phyloP scores from a whole-genome alignment of 2,329 filamentous ascomycete species.

The Botrytis hyacinthi region DNA sequence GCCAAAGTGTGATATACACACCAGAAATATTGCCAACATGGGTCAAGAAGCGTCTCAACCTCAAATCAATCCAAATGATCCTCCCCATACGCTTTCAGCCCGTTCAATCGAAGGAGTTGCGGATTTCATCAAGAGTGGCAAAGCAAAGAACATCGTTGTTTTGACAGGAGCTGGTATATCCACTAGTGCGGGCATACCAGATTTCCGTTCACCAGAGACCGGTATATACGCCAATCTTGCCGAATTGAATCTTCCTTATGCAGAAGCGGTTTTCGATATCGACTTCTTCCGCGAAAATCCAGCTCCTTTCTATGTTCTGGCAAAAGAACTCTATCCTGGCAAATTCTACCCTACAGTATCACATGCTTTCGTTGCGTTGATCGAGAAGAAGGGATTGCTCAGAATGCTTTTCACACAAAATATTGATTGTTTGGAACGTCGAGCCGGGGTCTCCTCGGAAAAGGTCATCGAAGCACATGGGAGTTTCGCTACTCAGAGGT shows the following conservation, averaged over 20 bases:
- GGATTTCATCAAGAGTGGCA: slow-evolving; percentile 71
- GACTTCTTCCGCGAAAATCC: slow-evolving; percentile 82
- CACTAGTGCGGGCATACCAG: slow-evolving; percentile 75
- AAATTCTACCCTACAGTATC: slow-evolving; percentile 85
- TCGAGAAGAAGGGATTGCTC: slow-evolving; percentile 75
- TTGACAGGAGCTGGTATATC: slow-evolving; percentile 91
- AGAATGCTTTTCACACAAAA: slow-evolving; percentile 94
- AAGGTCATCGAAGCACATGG: slow-evolving; percentile 92
- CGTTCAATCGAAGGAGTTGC: slow-evolving; percentile 73
- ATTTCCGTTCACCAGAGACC: slow-evolving; percentile 90
- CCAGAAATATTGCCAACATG: slow-evolving; percentile 57
- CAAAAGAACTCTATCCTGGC: slow-evolving; percentile 88
- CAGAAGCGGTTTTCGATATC: slow-evolving; percentile 94
- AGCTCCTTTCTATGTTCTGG: slow-evolving; percentile 86
- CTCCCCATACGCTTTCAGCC: slow-evolving; percentile 62
- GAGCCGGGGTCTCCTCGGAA: slow-evolving; percentile 77
- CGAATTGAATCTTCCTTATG: slow-evolving; percentile 78
- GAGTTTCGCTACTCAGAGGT: slow-evolving; percentile 87
- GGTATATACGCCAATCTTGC: slow-evolving; percentile 92
- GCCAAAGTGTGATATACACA: slow-evolving; percentile 13
- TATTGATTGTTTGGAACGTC: slow-evolving; percentile 90
- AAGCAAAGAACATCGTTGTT: slow-evolving; percentile 71
- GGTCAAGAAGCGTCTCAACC: slow-evolving; percentile 75
- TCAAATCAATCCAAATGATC: slow-evolving; percentile 60
- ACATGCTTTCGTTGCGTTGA: slow-evolving; percentile 82